Base-by-base conservation (phyloP, 2,329 filamentous ascomycete genomes). In the Aspergillus eucalypticola region DNA sequence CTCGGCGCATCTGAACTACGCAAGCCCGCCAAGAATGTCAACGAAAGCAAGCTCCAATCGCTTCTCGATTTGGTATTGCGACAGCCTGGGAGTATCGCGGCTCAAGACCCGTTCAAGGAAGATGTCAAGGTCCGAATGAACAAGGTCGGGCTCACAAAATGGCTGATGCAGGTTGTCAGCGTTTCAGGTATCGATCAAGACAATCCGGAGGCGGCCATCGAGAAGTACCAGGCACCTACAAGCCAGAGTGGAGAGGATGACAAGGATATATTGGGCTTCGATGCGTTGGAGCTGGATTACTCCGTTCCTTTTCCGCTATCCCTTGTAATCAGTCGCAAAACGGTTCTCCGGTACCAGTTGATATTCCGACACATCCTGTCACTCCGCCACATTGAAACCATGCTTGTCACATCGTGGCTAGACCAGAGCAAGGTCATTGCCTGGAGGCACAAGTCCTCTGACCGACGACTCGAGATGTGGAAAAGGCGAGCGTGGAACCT, bases 101-200 rank as follows among this genome's bases (percentile, higher is more conserved):
- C 93, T 0, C 85, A 96, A 60, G 95, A 99, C 73, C 92, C 94
- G 0, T 99, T 96, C 83, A 99, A 98, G 73, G 95, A 99, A 78
- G 94, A 99, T 72, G 91, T 99, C 75, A 96, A 96, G 76, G 92
- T 99, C 21, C 89, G 93, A 70, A 97, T 98, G 90, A 97, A 97
- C 74, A 92, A 96, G 68, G 88, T 94, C 41, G 91, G 92, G 5
- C 85, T 99, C 49, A 96, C 92, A 11, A 96, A 96, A 71, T 96
- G 92, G 79, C 82, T 99, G 60, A 96, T 97, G 84, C 89, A 94
- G 56, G 94, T 99, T 55, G 94, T 99, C 64, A 97, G 93, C 71
- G 96, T 98, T 65, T 96, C 92, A 3, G 95, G 95, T 48, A 91
- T 98, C 62, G 94, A 98, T 69, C 90, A 96, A 74, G 92, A 94